Evolutionary conservation across 2,329 filamentous ascomycete species (phyloP).

Genomic region (Microdochium bolleyi): DNA sequence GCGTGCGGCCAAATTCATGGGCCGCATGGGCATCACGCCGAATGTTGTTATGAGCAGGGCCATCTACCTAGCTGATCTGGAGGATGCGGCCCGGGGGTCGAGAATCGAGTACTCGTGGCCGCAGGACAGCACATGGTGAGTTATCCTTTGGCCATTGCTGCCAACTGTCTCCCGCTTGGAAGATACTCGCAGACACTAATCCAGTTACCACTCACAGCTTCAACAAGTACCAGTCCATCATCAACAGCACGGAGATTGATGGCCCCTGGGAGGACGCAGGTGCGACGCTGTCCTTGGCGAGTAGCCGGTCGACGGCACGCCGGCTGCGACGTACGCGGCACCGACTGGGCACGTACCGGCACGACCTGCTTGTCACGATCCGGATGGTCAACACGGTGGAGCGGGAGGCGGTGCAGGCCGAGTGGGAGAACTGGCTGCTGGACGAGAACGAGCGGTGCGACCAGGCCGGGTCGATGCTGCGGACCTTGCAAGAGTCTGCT

Average conservation of each 20-base stretch:
- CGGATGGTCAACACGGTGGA: conserved; percentile 86
- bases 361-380: conserved; percentile 86
- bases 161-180: not conserved
- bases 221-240: conserved; percentile 51
- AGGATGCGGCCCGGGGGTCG: conserved; percentile 45
- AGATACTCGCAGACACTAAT: not conserved
- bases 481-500: conserved; percentile 11
- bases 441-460: conserved; percentile 73
- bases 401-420: conserved; percentile 72
- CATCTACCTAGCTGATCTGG: conserved; percentile 75
- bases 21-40: conserved; percentile 68
- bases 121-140: conserved; percentile 42
- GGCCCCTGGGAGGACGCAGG: conserved; percentile 46
- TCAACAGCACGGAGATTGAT: conserved; percentile 51
- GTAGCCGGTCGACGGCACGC: conserved; percentile 47
- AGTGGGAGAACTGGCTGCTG: conserved; percentile 89
- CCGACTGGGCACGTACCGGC: conserved; percentile 73
- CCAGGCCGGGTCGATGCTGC: conserved; percentile 42
- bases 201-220: conserved; percentile 32
- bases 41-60: conserved; percentile 76
- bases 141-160: conserved; percentile 1
- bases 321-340: conserved; percentile 75
- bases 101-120: conserved; percentile 25
- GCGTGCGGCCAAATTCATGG: conserved; percentile 74
- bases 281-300: conserved; percentile 33